Conservation (phyloP, 1,284 basidiomycete genomes). For the Malassezia brasiliensis region DNA sequence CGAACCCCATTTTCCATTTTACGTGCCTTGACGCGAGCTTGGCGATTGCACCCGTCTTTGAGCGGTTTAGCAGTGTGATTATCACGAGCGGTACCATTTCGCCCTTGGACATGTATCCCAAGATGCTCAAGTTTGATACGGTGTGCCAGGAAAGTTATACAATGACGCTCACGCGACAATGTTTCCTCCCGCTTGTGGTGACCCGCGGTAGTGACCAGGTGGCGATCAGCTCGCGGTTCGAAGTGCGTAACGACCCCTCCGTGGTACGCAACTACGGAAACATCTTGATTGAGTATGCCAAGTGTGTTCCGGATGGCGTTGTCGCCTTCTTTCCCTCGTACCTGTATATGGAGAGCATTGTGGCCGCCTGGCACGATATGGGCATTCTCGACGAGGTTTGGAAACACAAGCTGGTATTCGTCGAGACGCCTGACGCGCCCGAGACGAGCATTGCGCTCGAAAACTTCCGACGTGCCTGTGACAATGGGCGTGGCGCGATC, state of each 20-base stretch:
- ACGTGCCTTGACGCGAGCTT: slow-evolving; percentile 94
- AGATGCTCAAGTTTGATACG: slow-evolving; percentile 96
- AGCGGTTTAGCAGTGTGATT: slow-evolving; percentile 93
- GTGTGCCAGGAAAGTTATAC: slow-evolving; percentile 94
- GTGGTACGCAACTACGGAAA: slow-evolving; percentile 98
- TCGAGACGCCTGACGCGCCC: slow-evolving; percentile 97
- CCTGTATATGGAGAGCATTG: slow-evolving; percentile 99
- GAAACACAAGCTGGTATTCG: slow-evolving; percentile 99
- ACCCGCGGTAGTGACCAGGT: slow-evolving; percentile 97
- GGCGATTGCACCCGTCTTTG: slow-evolving; percentile 95
- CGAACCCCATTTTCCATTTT: slow-evolving; percentile 97
- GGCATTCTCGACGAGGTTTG: slow-evolving; percentile 98
- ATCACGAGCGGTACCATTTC: slow-evolving; percentile 98
- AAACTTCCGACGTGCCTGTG: slow-evolving; percentile 94
- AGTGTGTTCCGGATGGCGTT: slow-evolving; percentile 96
- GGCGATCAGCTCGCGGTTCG: slow-evolving; percentile 95
- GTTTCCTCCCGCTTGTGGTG: slow-evolving; percentile 95
- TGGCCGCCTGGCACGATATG: slow-evolving; percentile 99
- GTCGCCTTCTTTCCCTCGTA: slow-evolving; percentile 99
- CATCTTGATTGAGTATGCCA: slow-evolving; percentile 94
- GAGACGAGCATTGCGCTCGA: slow-evolving; percentile 96
- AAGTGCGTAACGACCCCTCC: slow-evolving; percentile 96
- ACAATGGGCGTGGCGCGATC: slow-evolving; percentile 95
- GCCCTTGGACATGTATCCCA: slow-evolving; percentile 98
- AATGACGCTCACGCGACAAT: slow-evolving; percentile 94